These are phyloP conservation scores for Ampelomyces quisqualis DNA, from an alignment of 2,329 filamentous ascomycete species.

Conservation along the genomic window DNA sequence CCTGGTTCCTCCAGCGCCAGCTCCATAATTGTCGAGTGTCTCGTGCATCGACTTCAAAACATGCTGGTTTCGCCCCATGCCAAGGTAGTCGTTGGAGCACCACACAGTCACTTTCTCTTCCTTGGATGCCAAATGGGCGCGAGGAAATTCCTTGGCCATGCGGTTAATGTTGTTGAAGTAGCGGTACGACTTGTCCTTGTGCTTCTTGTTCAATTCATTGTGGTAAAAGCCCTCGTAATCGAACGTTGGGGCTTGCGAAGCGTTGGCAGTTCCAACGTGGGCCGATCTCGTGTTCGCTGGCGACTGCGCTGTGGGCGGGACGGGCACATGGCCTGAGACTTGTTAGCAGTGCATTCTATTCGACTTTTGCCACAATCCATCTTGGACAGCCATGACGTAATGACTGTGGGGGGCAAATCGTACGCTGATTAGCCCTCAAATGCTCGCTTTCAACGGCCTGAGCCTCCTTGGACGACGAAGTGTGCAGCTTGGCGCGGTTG, in stretches of 20 bases:
- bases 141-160: conserved; percentile 91
- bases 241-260: conserved; percentile 63
- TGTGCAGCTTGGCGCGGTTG: conserved; percentile 76
- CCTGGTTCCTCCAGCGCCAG: conserved; percentile 89
- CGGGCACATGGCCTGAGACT: conserved; percentile 30
- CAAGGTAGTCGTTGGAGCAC: conserved; percentile 99
- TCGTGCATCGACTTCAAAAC: conserved; percentile 92
- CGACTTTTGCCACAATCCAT: background rate
- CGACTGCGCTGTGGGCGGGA: conserved; percentile 32
- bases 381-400: background rate
- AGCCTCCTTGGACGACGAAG: conserved; percentile 73
- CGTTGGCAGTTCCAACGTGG: conserved; percentile 48
- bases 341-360: conserved; percentile 11
- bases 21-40: conserved; percentile 90
- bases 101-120: conserved; percentile 92
- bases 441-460: conserved; percentile 65
- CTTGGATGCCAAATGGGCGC: conserved; percentile 81
- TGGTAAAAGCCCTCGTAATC: conserved; percentile 90
- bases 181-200: conserved; percentile 98
- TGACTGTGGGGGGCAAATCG: background rate
- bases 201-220: conserved; percentile 92
- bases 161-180: conserved; percentile 99
- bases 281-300: conserved; percentile 21
- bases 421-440: conserved; percentile 47
- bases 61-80: conserved; percentile 88